A percentile compares a stretch with the other conserved stretches of the same genome.
These are phyloP conservation scores for Diaporthe ampelina DNA, from an alignment of 2,329 filamentous ascomycete species.

Conservation along the genomic window DNA sequence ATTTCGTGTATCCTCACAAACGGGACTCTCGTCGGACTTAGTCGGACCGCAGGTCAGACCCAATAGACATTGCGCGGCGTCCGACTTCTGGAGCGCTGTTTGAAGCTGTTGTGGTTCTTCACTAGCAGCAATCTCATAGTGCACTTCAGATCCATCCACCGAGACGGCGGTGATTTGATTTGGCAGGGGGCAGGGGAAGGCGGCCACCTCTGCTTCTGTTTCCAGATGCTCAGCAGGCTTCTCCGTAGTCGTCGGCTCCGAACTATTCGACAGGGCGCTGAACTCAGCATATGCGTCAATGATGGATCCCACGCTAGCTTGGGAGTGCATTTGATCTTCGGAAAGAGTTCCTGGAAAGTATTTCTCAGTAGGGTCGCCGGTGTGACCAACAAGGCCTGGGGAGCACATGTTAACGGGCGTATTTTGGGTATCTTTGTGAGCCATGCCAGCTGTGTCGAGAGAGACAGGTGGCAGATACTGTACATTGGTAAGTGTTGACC, in stretches of 20 bases:
- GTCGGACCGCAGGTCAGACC: neutral
- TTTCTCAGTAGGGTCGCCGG: neutral
- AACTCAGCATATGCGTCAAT: constrained; percentile 32
- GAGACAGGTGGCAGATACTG: neutral
- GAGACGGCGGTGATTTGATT: neutral
- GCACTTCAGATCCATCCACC: neutral
- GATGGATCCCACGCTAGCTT: constrained; percentile 33
- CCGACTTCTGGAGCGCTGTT: neutral
- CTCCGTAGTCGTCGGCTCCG: neutral
- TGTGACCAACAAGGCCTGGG: neutral
- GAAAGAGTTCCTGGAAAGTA: neutral
- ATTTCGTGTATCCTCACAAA: neutral
- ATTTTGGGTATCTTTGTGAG: neutral
- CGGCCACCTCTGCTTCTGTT: neutral
- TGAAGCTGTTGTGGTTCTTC: neutral
- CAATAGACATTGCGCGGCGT: neutral
- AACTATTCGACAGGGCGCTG: neutral
- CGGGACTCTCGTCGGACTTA: neutral
- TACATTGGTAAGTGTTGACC: neutral
- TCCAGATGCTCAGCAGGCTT: neutral
- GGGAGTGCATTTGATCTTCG: constrained; percentile 1
- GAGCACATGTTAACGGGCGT: neutral
- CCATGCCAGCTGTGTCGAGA: neutral
- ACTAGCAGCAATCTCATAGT: neutral
- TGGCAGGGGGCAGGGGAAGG: neutral